A percentile compares a stretch with the other conserved stretches of the same genome.
phyloP scores from a whole-genome alignment of 1,139 yeast genomes.

The Blastobotrys malaysiensis region DNA sequence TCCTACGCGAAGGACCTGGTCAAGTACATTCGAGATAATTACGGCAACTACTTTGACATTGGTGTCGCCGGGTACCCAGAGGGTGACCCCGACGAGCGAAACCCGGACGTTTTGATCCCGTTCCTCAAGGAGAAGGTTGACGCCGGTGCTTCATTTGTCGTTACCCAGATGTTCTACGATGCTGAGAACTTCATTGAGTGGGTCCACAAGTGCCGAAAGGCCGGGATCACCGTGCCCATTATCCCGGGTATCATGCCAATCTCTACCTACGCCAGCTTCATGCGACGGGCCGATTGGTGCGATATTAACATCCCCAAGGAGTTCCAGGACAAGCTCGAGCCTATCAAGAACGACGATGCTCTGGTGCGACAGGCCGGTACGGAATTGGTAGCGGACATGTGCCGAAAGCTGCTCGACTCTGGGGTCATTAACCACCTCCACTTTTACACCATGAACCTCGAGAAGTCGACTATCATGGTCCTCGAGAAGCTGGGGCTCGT shows the following conservation, averaged over 20 bases:
- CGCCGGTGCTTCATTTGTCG: slow-evolving; percentile 87
- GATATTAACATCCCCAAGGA: slow-evolving; percentile 71
- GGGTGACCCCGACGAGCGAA: slow-evolving; percentile 92
- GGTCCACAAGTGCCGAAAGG: slow-evolving; percentile 66
- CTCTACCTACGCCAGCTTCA: slow-evolving; percentile 84
- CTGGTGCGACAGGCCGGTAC: slow-evolving; percentile 85
- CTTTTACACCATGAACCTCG: slow-evolving; percentile 94
- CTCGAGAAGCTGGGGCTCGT: slow-evolving; percentile 66
- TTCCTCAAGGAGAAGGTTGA: slow-evolving; percentile 83
- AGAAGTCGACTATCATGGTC: slow-evolving; percentile 83
- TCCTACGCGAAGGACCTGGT: slow-evolving; percentile 77
- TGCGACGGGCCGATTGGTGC: slow-evolving; percentile 94
- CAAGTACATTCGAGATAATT: slow-evolving; percentile 57
- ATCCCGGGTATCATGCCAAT: slow-evolving; percentile 99
- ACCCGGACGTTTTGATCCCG: slow-evolving; percentile 49
- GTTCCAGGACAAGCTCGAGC: slow-evolving; percentile 67
- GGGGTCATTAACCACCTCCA: slow-evolving; percentile 80
- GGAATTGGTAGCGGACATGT: slow-evolving; percentile 77
- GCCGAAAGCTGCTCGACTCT: slow-evolving; percentile 61
- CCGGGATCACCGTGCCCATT: slow-evolving; percentile 81
- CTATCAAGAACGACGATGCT: slow-evolving; percentile 85
- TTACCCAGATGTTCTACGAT: slow-evolving; percentile 92
- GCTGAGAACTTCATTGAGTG: slow-evolving; percentile 77
- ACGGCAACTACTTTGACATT: slow-evolving; percentile 75
- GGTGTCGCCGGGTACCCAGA: slow-evolving; percentile 97